Percentiles rank a stretch among this genome's conserved stretches.
Evolutionary conservation across 495 filamentous ascomycete species (phyloP).

Genomic region (Aspergillus indologenus): DNA sequence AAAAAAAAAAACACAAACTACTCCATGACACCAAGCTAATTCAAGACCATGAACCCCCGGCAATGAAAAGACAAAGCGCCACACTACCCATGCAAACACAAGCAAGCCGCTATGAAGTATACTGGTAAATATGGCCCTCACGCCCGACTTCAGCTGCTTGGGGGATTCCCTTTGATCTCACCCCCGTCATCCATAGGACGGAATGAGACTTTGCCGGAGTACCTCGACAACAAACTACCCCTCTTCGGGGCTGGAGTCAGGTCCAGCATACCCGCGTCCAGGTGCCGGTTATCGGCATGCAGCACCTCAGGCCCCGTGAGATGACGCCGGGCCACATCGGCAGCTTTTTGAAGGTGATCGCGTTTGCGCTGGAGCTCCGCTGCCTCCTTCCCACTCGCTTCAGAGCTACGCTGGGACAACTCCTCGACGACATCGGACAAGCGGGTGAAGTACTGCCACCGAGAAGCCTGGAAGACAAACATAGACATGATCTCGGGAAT

Average conservation of each 20-base stretch:
- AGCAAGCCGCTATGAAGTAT: constrained; percentile 8
- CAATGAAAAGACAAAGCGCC: not conserved
- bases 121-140: constrained; percentile 44
- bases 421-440: constrained; percentile 63
- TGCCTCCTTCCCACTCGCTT: constrained; percentile 26
- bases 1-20: not conserved
- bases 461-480: constrained; percentile 87
- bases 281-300: constrained; percentile 20
- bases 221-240: constrained; percentile 29
- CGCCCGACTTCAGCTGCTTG: constrained; percentile 42
- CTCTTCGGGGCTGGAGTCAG: constrained; percentile 31
- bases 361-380: constrained; percentile 36
- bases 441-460: constrained; percentile 67
- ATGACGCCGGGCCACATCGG: constrained; percentile 30
- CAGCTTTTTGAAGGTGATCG: constrained; percentile 41
- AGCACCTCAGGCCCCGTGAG: constrained; percentile 39
- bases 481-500: constrained; percentile 82
- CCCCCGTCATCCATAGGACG: constrained; percentile 35
- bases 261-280: constrained; percentile 26
- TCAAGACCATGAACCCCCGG: not conserved
- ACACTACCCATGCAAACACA: not conserved
- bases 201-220: constrained; percentile 20
- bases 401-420: constrained; percentile 19
- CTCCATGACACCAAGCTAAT: not conserved
- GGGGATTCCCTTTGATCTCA: constrained; percentile 49